Percentiles rank a stretch among this genome's conserved stretches.
Evolutionary conservation across 768 basidiomycete genomes (phyloP).

Genomic region (Lactarius indigo): DNA sequence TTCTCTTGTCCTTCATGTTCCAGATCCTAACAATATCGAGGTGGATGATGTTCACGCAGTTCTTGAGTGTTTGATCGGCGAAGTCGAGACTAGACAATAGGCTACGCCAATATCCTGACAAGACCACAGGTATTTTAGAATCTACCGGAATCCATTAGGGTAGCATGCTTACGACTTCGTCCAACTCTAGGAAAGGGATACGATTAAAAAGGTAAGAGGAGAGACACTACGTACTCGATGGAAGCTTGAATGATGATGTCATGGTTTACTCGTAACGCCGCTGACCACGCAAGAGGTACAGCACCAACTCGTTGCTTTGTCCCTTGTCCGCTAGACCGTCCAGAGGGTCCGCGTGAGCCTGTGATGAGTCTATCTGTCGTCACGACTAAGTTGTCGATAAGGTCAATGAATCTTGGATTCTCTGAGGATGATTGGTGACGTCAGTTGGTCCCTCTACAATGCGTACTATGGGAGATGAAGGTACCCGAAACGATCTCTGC

Average conservation of each 20-base stretch:
- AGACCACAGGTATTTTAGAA: not conserved
- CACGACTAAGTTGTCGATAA: not conserved
- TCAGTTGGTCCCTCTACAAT: not conserved
- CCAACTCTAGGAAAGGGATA: not conserved
- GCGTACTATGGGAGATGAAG: not conserved
- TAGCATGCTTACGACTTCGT: not conserved
- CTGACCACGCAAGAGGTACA: not conserved
- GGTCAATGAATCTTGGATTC: not conserved
- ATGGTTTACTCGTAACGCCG: not conserved
- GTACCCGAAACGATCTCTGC: conserved; percentile 11
- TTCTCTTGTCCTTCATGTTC: conserved; percentile 3
- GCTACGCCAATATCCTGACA: conserved; percentile 11
- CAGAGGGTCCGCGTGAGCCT: not conserved
- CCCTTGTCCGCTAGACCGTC: not conserved
- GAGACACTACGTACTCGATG: not conserved
- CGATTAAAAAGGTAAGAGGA: not conserved
- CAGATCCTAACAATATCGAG: conserved; percentile 1
- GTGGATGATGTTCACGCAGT: conserved; percentile 5
- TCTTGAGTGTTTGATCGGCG: not conserved
- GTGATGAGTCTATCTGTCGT: conserved; percentile 3
- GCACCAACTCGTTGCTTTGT: not conserved
- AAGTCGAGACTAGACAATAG: conserved; percentile 1
- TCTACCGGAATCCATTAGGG: not conserved
- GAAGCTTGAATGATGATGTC: not conserved
- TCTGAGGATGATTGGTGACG: not conserved